A percentile compares a stretch with the other conserved stretches of the same genome.
These are phyloP conservation scores for Alternaria sp. DNA, from an alignment of 2,329 filamentous ascomycete species.

Conservation along the genomic window DNA sequence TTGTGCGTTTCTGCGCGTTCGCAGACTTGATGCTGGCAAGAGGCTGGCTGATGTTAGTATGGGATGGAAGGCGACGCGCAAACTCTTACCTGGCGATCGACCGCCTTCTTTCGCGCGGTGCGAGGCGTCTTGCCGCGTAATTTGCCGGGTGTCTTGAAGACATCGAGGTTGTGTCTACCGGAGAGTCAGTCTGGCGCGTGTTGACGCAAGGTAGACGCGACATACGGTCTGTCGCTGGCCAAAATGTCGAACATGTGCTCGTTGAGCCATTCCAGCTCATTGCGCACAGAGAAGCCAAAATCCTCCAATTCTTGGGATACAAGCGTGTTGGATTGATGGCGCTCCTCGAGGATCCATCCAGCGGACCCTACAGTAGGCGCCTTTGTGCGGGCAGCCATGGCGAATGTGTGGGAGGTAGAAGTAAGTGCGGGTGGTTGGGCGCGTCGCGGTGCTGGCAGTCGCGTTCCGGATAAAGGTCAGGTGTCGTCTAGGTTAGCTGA, in stretches of 20 bases:
- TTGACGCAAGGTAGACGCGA: slow-evolving; percentile 29
- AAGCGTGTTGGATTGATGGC: slow-evolving; percentile 76
- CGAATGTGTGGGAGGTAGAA: slow-evolving; percentile 13
- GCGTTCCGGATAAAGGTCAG: slow-evolving; percentile 12
- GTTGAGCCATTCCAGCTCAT: slow-evolving; percentile 97
- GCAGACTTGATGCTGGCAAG: slow-evolving; percentile 57
- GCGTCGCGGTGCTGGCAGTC: slow-evolving; percentile 30
- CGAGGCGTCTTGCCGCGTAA: slow-evolving; percentile 81
- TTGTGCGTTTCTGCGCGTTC: slow-evolving; percentile 54
- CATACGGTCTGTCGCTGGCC: slow-evolving; percentile 83
- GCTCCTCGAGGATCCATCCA: slow-evolving; percentile 85
- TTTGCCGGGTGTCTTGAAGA: slow-evolving; percentile 94
- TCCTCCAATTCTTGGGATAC: slow-evolving; percentile 86
- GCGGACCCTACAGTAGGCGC: slow-evolving; percentile 73
- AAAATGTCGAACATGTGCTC: slow-evolving; percentile 98
- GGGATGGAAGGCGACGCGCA: slow-evolving; percentile 53
- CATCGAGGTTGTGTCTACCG: slow-evolving; percentile 82
- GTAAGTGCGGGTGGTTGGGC: slow-evolving; percentile 19
- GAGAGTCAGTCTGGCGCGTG: slow-evolving; percentile 30
- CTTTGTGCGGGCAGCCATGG: slow-evolving; percentile 45
- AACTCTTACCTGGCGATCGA: slow-evolving; percentile 69
- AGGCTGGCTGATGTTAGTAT: slow-evolving; percentile 47
- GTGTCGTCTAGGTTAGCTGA: slow-evolving; percentile 17
- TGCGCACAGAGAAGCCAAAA: slow-evolving; percentile 87
- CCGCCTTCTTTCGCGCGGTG: slow-evolving; percentile 66